Evolutionary conservation across 257 asterid genomes (phyloP), one percentile per base, ranked within the genome.

Genomic region (Galeopsis tetrahit): DNA sequence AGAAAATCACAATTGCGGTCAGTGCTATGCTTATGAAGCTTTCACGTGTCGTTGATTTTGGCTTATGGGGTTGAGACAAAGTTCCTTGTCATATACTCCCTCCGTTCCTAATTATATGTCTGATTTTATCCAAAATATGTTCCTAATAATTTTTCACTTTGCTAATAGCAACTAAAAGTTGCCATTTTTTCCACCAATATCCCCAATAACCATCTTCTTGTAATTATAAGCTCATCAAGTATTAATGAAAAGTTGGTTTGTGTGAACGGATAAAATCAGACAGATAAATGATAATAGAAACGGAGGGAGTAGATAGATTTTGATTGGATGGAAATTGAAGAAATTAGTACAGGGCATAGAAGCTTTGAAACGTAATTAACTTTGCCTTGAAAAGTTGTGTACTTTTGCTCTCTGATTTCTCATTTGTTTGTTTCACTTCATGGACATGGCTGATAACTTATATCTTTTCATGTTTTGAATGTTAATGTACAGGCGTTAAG

Each of bases 1-100:
- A 89, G 82, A 91, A 86, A 78, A 87, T 82, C 83, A 91, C 96
- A 9, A 87, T 87, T 81, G 88, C 95, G 56, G 97, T 91, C 75
- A 78, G 97, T 71, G 49, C 34, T 38, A 10, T 7, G 51, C 58
- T 58, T 69, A 46, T 14, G 61, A 8, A 48, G 11, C 48, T 61
- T 75, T 40, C 68, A 55, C 38, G 56, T 53, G 5, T 75, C 7
- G 31, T 7, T 10, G 13, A 33, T 65, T 40, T 35, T 53, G 44
- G 51, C 39, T 39, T 42, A 52, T 32, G 71, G 32, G 66, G 35
- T 44, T 13, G 3, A 15, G 48, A 48, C 40, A 70, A 32, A 13
- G 53, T 48, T 9, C 13, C 15, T 1, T 46, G 34, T 60, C 58
- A 6, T 57, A 4, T 63, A 21, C 28, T 21, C 1, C 28, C 28